Conservation (phyloP, 164 flowering plant genomes). For the Dillenia suffruticosa region DNA sequence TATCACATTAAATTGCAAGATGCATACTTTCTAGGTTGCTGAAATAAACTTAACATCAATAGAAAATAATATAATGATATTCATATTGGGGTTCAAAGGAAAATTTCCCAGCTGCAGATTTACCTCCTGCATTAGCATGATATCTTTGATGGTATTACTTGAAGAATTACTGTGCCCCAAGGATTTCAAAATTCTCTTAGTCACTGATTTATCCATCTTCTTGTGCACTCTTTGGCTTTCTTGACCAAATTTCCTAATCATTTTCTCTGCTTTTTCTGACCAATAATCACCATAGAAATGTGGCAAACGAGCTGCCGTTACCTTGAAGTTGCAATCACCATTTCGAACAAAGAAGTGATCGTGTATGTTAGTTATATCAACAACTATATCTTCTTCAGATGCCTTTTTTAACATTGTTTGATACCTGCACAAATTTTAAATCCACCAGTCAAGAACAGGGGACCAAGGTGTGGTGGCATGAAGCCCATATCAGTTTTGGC, state of each 20-base stretch:
- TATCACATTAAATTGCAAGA: too few relatives aligned
- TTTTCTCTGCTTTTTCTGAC: slow-evolving; percentile 6
- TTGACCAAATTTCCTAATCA: not conserved
- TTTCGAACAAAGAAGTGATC: not conserved
- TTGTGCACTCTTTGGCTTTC: not conserved
- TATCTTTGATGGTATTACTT: slow-evolving; percentile 25
- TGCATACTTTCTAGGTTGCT: too few relatives aligned
- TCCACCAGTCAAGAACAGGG: not conserved
- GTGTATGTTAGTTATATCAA: not conserved
- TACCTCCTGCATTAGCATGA: slow-evolving; percentile 47
- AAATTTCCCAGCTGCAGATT: not conserved
- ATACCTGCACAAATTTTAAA: slow-evolving; percentile 4
- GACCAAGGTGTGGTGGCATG: not conserved
- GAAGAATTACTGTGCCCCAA: slow-evolving; percentile 27
- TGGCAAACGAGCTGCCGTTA: slow-evolving; percentile 7
- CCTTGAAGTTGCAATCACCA: slow-evolving; percentile 2
- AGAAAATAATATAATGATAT: not conserved
- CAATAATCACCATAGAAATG: slow-evolving; percentile 8
- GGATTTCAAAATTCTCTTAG: slow-evolving; percentile 25
- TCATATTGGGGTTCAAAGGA: not conserved
- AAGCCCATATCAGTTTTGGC: not conserved
- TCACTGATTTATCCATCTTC: not conserved
- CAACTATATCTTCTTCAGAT: slow-evolving; percentile 4
- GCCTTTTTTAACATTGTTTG: slow-evolving; percentile 3
- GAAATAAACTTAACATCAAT: too few relatives aligned